phyloP scores from a whole-genome alignment of 306 rosid genomes.

The Datisca glomerata region DNA sequence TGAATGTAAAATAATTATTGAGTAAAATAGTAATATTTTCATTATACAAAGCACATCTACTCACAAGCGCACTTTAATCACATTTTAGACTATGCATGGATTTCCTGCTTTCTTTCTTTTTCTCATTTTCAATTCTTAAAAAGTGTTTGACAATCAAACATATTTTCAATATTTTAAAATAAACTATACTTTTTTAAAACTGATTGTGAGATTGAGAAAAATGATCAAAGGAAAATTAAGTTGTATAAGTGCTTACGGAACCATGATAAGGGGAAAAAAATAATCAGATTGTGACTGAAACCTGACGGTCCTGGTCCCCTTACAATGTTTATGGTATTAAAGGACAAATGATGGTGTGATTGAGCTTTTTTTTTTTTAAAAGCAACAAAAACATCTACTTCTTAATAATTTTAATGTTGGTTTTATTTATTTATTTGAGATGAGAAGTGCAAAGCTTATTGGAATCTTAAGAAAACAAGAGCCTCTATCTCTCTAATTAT shows the following conservation, averaged over 20 bases:
- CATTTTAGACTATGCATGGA: too few species aligned
- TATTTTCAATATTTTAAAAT: neutral
- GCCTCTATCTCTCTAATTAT: too few species aligned
- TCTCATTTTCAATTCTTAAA: neutral
- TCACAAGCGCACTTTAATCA: too few species aligned
- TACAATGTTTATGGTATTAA: conserved; percentile 24
- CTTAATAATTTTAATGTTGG: too few species aligned
- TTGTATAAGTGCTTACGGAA: conserved; percentile 24
- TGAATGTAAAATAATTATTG: too few species aligned
- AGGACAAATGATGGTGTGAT: too few species aligned
- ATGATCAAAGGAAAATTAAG: conserved; percentile 9
- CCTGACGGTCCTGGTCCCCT: conserved; percentile 32
- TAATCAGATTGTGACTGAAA: conserved; percentile 15
- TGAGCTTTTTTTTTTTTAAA: too few species aligned
- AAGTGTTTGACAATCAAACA: neutral
- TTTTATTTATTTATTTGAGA: too few species aligned
- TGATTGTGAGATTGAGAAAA: neutral
- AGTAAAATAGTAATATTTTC: neutral
- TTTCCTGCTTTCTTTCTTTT: neutral
- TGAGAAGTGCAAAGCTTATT: too few species aligned
- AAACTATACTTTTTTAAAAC: neutral
- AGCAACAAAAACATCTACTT: too few species aligned
- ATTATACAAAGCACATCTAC: too few species aligned
- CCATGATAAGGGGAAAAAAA: conserved; percentile 10
- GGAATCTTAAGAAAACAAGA: too few species aligned